Evolutionary conservation across 2,329 filamentous ascomycete genomes (phyloP), one percentile per base, ranked within the genome.

Genomic region (Alternaria triticina): DNA sequence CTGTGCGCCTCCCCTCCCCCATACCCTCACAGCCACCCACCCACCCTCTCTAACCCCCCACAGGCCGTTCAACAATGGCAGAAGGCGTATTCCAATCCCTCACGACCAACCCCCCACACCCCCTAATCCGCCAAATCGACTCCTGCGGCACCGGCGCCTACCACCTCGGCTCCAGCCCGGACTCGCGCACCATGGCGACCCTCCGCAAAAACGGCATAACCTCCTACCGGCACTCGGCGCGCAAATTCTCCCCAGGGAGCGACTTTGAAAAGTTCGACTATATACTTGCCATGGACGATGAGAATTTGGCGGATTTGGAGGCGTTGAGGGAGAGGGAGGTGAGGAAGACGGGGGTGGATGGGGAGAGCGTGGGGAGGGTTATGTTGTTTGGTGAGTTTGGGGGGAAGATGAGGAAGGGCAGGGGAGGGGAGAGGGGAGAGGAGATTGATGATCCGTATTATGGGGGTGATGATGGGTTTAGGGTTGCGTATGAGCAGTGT

Each of bases 211-310:
- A 97, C 77, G 90, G 90, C 33, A 94, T 98, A 71, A 89, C 83
- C 6, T 86, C 90, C 64, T 97, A 97, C 80, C 82, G 85, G 11
- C 94, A 97, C 80, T 83, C 84, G 2, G 94, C 93, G 20, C 89
- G 94, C 56, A 91, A 92, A 79, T 89, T 96, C 78, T 78, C 81
- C 79, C 81, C 82, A 5, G 80, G 84, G 1, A 86, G 86, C 55
- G 96, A 99, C 80, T 96, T 98, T 73, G 83, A 89, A 59, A 85
- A 86, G 15, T 98, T 97, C 75, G 93, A 98, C 80, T 98, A 97
- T 81, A 89, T 99, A 64, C 89, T 99, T 61, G 94, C 92, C 64
- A 99, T 99, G 96, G 96, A 99, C 77, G 85, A 88, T 52, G 88
- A 89, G 49, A 98, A 98, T 78, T 83, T 97, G 47, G 84, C 86